Percentiles rank a stretch among this genome's conserved stretches.
These are phyloP conservation scores for Paramecium pentaurelia DNA, from an alignment of 73 alveolate genomes.

Conservation along the genomic window DNA sequence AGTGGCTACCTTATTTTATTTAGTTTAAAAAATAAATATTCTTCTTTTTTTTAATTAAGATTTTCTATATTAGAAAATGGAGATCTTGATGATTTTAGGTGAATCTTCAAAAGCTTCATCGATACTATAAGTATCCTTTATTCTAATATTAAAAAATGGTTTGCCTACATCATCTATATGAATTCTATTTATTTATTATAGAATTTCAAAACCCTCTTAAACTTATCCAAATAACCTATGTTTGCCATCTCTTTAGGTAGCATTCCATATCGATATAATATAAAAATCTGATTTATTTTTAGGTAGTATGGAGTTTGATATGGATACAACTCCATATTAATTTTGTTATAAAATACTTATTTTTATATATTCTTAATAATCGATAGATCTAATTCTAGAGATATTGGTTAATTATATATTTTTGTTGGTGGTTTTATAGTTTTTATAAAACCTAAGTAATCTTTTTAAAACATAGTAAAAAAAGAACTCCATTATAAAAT, in stretches of 20 bases:
- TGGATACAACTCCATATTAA: slow-evolving; percentile 74
- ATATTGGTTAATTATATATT: slow-evolving; percentile 50
- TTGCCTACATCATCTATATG: slow-evolving; percentile 78
- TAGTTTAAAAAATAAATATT: slow-evolving; percentile 68
- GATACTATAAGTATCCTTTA: slow-evolving; percentile 82
- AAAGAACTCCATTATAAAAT: slow-evolving; percentile 90
- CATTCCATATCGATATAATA: slow-evolving; percentile 82
- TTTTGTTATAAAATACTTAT: background rate
- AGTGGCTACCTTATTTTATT: slow-evolving; percentile 85
- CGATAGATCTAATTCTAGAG: slow-evolving; percentile 91
- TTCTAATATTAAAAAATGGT: slow-evolving; percentile 90
- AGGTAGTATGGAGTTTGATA: slow-evolving; percentile 91
- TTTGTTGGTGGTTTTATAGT: background rate
- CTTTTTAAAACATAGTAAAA: slow-evolving; percentile 79
- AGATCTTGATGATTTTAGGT: slow-evolving; percentile 77
- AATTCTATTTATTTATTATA: slow-evolving; percentile 83
- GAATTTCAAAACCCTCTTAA: slow-evolving; percentile 85
- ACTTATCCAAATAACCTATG: slow-evolving; percentile 97
- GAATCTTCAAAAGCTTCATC: slow-evolving; percentile 93
- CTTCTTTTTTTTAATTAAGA: slow-evolving; percentile 69
- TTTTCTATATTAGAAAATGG: slow-evolving; percentile 83
- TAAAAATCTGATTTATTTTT: slow-evolving; percentile 92
- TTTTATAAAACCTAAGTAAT: slow-evolving; percentile 53
- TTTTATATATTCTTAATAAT: slow-evolving; percentile 5
- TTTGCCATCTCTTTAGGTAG: slow-evolving; percentile 81